Base-by-base conservation (phyloP, 1,284 basidiomycete species). In the Leccinum subfulvum region DNA sequence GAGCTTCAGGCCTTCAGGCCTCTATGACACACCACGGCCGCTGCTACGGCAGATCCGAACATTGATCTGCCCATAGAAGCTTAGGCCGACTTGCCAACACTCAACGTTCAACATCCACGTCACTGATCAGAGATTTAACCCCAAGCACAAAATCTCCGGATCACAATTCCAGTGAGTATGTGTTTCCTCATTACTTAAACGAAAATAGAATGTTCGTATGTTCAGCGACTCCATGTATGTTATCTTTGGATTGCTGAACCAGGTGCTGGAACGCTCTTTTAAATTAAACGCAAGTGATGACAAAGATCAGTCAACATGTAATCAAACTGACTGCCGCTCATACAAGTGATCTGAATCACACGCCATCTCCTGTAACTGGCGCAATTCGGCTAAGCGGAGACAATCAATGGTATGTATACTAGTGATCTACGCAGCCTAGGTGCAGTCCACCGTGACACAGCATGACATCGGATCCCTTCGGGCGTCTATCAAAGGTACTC, bases 281-380 rank as follows among this genome's bases (percentile, higher is more conserved):
- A 3, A 21, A 63, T 56, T 35, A 56, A 35, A 30, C 54, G 6
- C 16, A 33, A 35, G 11, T 16, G 30, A 60, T 11, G 47, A 37
- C 33, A 35, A 62, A 10, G 44, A 23, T 55, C 23, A 41, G 2
- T 11, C 37, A 21, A 30, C 58, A 11, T 30, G 3, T 3, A 14
- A 61, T 51, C 59, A 63, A 61, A 39, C 14, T 10, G 10, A 49
- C 61, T 35, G 56, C 16, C 62, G 26, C 23, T 28, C 10, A 18
- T 16, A 7, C 28, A 28, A 30, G 26, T 53, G 56, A 57, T 57
- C 18, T 21, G 18, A 7, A 49, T 13, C 28, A 39, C 18, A 26
- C 16, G 33, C 54, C 11, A n/a, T 33, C 26, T 16, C 21, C 8
- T 16, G 4, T 23, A 16, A 9, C 23, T 64, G 13, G 33, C 26